These are phyloP conservation scores for Dipteronia dyeriana DNA, from an alignment of 345 rosid genomes.

Conservation along the genomic window DNA sequence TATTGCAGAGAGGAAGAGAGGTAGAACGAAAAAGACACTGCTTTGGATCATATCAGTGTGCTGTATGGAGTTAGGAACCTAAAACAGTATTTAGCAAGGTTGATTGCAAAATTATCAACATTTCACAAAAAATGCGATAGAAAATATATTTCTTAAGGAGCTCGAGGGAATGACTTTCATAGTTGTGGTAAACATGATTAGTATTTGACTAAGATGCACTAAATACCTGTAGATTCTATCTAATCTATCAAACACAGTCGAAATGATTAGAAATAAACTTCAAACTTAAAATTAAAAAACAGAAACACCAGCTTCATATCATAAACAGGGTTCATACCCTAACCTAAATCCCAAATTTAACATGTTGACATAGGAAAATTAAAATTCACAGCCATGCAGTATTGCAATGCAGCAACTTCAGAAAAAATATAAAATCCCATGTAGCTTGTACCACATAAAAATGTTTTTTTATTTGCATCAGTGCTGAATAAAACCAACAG, in stretches of 20 bases:
- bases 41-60: background rate
- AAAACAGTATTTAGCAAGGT: background rate
- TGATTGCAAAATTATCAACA: background rate
- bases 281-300: background rate
- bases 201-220: background rate
- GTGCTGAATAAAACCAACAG: background rate
- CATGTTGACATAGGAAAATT: background rate
- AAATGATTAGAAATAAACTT: background rate
- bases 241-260: background rate
- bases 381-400: background rate
- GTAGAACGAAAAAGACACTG: background rate
- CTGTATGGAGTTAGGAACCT: background rate
- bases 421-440: constrained; percentile 7
- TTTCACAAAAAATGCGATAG: background rate
- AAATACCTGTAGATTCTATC: background rate
- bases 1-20: no score
- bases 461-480: background rate
- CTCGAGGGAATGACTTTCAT: background rate
- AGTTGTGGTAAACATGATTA: background rate
- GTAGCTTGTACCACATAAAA: background rate
- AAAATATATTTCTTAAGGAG: background rate
- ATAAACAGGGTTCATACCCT: background rate
- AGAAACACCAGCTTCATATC: background rate
- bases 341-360: background rate
- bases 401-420: background rate